A percentile compares a stretch with the other conserved stretches of the same genome.
Conservation (phyloP, 495 filamentous ascomycete genomes). For the Sordaria brevicollis region DNA sequence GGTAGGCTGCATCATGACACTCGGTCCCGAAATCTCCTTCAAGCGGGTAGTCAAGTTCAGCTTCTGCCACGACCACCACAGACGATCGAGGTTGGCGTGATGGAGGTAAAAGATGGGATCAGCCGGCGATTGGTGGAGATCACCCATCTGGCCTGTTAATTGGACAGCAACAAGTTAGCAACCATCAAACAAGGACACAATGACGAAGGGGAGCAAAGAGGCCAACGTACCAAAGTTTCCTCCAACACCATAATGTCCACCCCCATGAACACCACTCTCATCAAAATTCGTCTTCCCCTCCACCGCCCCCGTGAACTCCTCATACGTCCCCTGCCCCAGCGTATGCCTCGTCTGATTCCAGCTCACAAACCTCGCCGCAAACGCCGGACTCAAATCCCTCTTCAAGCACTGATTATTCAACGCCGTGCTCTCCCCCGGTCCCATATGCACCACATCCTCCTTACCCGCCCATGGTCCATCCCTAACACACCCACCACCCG, state of each 20-base stretch:
- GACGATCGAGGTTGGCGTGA: conserved; percentile 32
- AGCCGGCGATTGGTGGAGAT: conserved; percentile 24
- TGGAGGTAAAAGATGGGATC: conserved; percentile 35
- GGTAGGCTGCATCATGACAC: conserved; percentile 11
- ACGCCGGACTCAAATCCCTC: conserved; percentile 23
- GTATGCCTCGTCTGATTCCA: conserved; percentile 13
- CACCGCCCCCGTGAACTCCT: conserved; percentile 8
- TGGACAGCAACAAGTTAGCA: conserved; percentile 13
- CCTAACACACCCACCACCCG: conserved; percentile 24
- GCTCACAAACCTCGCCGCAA: conserved; percentile 11
- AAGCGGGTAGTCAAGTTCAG: conserved; percentile 20
- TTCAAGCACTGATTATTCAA: conserved; percentile 29
- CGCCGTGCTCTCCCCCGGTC: conserved; percentile 10
- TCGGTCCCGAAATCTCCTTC: conserved; percentile 25
- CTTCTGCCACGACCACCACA: conserved; percentile 32
- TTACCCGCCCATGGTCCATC: conserved; percentile 22
- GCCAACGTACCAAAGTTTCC: conserved; percentile 4
- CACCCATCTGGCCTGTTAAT: conserved; percentile 23
- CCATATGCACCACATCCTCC: conserved; percentile 6
- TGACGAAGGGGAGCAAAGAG: background rate
- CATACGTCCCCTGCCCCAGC: conserved; percentile 9
- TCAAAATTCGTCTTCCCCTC: conserved; percentile 14
- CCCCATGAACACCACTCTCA: conserved; percentile 10
- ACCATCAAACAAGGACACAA: conserved; percentile 9
- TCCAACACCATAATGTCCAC: conserved; percentile 12